Percentiles rank a stretch among this genome's conserved stretches.
These are phyloP conservation scores for Helicostylum pulchrum DNA, from an alignment of 192 early-diverging fungal species.

Conservation along the genomic window DNA sequence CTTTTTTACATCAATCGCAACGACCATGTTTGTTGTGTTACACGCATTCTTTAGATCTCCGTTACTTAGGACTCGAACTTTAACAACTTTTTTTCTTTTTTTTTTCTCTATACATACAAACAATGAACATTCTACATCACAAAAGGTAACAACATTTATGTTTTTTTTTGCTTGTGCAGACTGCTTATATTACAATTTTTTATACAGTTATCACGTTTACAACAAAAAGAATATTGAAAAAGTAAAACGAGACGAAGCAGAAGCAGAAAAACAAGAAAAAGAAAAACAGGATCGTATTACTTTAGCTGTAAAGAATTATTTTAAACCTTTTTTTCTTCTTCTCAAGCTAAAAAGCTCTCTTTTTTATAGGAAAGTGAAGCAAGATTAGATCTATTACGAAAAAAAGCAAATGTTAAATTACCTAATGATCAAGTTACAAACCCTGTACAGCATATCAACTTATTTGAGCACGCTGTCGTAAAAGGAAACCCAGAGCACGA, in stretches of 20 bases:
- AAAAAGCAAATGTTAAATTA: conserved; percentile 38
- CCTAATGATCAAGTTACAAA: background rate
- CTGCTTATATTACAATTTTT: background rate
- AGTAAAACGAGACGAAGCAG: conserved; percentile 66
- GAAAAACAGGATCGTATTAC: conserved; percentile 43
- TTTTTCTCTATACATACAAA: background rate
- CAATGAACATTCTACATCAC: conserved; percentile 64
- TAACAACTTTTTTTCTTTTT: background rate
- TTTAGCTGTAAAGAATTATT: conserved; percentile 46
- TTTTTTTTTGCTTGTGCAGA: background rate
- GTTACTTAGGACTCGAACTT: too few species aligned
- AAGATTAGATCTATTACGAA: conserved; percentile 50
- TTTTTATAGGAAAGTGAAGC: conserved; percentile 55
- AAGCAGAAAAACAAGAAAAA: conserved; percentile 56
- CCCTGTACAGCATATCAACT: background rate
- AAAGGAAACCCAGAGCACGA: conserved; percentile 52
- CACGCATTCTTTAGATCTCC: too few species aligned
- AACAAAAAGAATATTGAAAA: conserved; percentile 66
- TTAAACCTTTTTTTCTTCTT: background rate
- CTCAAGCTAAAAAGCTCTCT: background rate
- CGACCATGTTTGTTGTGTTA: too few species aligned
- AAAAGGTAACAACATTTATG: conserved; percentile 48
- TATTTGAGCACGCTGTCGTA: background rate
- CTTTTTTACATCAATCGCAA: too few species aligned
- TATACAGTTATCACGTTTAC: conserved; percentile 82